Evolutionary conservation across 805 yeast genomes (phyloP), one percentile per base, ranked within the genome.

Genomic region (Lipomyces mesembrius): DNA sequence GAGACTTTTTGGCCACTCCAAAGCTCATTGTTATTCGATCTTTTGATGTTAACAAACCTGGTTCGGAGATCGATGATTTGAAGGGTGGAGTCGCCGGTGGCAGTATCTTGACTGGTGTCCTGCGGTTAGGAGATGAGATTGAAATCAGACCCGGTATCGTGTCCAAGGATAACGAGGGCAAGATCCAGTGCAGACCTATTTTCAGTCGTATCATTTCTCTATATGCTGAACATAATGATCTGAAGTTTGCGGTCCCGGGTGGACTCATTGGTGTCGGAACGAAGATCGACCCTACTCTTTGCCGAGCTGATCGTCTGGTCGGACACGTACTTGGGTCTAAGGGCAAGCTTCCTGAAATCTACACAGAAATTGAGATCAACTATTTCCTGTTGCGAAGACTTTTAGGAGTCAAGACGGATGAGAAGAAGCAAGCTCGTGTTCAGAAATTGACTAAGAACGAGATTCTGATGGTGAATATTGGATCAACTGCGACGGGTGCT

Each of bases 11-110:
- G 72, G 96, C 97, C 54, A 87, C 92, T 67, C 99, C 99, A 75
- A 88, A 96, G 77, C 87, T 95, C 75, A 95, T 95, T 78, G 98
- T 95, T 65, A 96, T 95, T 76, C 90, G 99, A 83, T 94, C 98
- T 43, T 95, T 95, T 79, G 99, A 95, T 80, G 99, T 95, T 72
- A 95, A 95, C 83, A 93, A 92, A 82, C 99, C 99, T 68, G 99
- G 99, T 83, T 88, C 97, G 56, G 98, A 93, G 81, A 91, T 96
- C 73, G 93, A 90, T 73, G 98, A 94, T 75, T 86, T 95, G 79
- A 93, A 93, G 83, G 99, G 99, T 77, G 99, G 99, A 88, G 98
- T 95, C 78, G 99, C 99, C 57, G 99, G 99, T 84, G 99, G 99
- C 74, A 92, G 97, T 62, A 94, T 95, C 75, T 85, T 95, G 77